phyloP scores from a whole-genome alignment of 2,329 filamentous ascomycete genomes.

The Fusarium phyllophilum region DNA sequence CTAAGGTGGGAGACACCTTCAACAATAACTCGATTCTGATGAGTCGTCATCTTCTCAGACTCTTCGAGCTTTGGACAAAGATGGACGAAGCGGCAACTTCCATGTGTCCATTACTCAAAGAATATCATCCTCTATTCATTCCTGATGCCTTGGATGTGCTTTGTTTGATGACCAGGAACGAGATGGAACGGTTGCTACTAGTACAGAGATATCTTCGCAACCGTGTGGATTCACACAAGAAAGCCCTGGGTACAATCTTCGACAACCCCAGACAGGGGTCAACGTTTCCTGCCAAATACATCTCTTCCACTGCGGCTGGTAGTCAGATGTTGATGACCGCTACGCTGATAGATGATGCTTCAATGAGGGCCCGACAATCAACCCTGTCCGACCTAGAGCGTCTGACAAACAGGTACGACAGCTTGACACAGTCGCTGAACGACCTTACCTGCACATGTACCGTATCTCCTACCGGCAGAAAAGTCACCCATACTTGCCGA shows the following conservation, averaged over 20 bases:
- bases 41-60: constrained; percentile 54
- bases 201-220: constrained; percentile 33
- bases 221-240: constrained; percentile 24
- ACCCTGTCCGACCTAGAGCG: constrained; percentile 4
- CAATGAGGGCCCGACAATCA: neutral
- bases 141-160: constrained; percentile 64
- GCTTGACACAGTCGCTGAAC: constrained; percentile 18
- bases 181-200: constrained; percentile 61
- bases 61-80: constrained; percentile 67
- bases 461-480: neutral
- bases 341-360: neutral
- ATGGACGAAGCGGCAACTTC: constrained; percentile 62
- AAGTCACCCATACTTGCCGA: constrained; percentile 7
- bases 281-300: neutral
- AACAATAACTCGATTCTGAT: constrained; percentile 45
- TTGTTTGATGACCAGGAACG: constrained; percentile 56
- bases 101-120: constrained; percentile 57
- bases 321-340: neutral
- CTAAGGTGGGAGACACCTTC: constrained; percentile 41
- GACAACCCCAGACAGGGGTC: constrained; percentile 45
- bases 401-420: constrained; percentile 19
- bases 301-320: neutral
- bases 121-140: constrained; percentile 63
- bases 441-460: constrained; percentile 28
- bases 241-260: constrained; percentile 57